Evolutionary conservation across 2,329 filamentous ascomycete genomes (phyloP), one percentile per base, ranked within the genome.

Genomic region (Exophiala alcalophila): DNA sequence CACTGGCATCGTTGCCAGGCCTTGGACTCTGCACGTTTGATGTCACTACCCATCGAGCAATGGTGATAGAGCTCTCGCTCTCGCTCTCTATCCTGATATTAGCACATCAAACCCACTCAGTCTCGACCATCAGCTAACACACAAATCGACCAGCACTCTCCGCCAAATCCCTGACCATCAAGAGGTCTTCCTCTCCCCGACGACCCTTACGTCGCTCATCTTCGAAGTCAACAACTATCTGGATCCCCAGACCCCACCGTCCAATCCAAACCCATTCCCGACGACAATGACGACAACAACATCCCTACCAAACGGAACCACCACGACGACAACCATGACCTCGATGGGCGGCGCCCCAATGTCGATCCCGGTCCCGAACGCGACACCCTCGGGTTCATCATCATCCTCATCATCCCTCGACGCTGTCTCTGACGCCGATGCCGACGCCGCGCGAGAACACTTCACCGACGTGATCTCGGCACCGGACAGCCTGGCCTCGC

Each of bases 161-260:
- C 55, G 55, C 37, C 52, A 58, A 40, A 50, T 58, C 34, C 55
- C 55, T 3, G 50, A 91, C 62, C 86, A 94, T 65, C 90, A 97
- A 70, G 91, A 96, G 72, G 84, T 96, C 56, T 95, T 82, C 69
- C 83, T 96, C 59, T 88, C 94, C 62, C 76, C 78, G 52, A 76
- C 84, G 50, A 89, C 88, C 35, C 90, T 90, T 64, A 87, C 86
- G 3, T 89, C 79, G 66, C 81, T 95, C 62, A 90, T 95, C 57
- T 77, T 96, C 65, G 91, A 97, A 59, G 87, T 97, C 59, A 84
- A 86, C 40, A 84, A 96, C 69, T 84, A 86, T 42, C 83, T 94
- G 15, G 77, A 33, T 4, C 15, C 60, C 31, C 7, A 23, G n/a
- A 7, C 15, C 18, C 19, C 26, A 5, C 14, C 30, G 9, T 21